These are phyloP conservation scores for Dothistroma septosporum DNA, from an alignment of 2,329 filamentous ascomycete genomes.

Conservation along the genomic window DNA sequence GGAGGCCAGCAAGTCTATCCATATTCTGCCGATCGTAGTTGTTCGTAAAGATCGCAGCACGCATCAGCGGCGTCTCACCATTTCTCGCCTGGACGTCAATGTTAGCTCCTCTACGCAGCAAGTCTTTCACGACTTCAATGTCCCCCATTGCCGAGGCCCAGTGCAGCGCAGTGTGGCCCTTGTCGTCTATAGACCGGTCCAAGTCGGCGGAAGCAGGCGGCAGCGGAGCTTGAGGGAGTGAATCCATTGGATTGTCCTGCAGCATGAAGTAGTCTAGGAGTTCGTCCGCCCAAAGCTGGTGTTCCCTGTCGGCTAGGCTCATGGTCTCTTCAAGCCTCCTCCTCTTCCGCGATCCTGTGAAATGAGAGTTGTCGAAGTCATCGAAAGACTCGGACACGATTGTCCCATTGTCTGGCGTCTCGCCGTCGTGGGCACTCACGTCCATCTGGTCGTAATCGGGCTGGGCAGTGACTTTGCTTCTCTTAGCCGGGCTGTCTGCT, in stretches of 20 bases:
- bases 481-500: slow-evolving; percentile 37
- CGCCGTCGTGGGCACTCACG: slow-evolving; percentile 48
- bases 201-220: slow-evolving; percentile 84
- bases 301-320: slow-evolving; percentile 69
- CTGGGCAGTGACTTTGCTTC: slow-evolving; percentile 59
- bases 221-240: slow-evolving; percentile 64
- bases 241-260: slow-evolving; percentile 47
- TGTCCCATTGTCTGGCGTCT: slow-evolving; percentile 77
- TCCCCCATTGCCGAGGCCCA: slow-evolving; percentile 99
- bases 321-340: slow-evolving; percentile 64
- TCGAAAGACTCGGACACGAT: slow-evolving; percentile 79
- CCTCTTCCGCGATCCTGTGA: slow-evolving; percentile 61
- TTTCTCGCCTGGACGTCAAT: slow-evolving; percentile 61
- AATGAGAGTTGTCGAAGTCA: slow-evolving; percentile 72
- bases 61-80: slow-evolving; percentile 85
- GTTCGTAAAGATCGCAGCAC: slow-evolving; percentile 92
- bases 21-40: slow-evolving; percentile 93
- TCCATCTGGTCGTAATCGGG: slow-evolving; percentile 30
- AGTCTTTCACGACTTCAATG: slow-evolving; percentile 80
- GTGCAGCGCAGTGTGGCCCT: slow-evolving; percentile 87
- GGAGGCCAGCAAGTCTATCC: slow-evolving; percentile 73
- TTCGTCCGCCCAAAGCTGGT: slow-evolving; percentile 87
- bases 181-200: slow-evolving; percentile 88
- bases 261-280: slow-evolving; percentile 95
- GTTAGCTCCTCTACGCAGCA: slow-evolving; percentile 75